Evolutionary conservation across 1,284 basidiomycete species (phyloP).

Genomic region (Ustilago esculenta): DNA sequence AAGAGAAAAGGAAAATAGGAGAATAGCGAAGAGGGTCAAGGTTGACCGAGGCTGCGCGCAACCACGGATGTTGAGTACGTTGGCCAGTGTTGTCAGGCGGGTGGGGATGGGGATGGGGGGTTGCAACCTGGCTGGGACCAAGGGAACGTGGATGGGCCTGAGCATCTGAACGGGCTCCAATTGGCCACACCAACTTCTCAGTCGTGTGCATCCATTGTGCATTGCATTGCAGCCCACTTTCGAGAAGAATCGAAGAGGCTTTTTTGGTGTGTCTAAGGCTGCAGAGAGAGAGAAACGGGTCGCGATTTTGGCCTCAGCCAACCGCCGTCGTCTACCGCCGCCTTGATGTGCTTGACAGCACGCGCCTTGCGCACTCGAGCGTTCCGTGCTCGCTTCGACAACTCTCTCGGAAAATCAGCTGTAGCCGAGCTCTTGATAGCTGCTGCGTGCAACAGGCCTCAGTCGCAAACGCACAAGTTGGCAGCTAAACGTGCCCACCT

Average conservation of each 20-base stretch:
- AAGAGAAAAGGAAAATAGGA: not conserved
- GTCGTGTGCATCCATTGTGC: not conserved
- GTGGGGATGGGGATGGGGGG: no score
- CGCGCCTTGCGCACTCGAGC: slow-evolving; percentile 10
- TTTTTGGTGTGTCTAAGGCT: not conserved
- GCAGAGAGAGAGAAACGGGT: no score
- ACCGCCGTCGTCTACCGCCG: slow-evolving; percentile 11
- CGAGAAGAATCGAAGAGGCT: not conserved
- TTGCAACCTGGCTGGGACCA: no score
- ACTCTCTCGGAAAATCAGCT: not conserved
- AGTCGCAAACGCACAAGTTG: not conserved
- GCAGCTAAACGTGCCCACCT: not conserved
- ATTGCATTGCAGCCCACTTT: slow-evolving; percentile 16
- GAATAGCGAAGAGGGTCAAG: no score
- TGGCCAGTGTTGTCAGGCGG: no score
- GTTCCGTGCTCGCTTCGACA: slow-evolving; percentile 32
- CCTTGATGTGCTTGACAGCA: not conserved
- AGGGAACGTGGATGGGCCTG: no score
- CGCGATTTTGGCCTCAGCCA: no score
- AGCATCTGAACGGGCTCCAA: no score
- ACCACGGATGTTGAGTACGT: no score
- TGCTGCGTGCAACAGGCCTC: no score
- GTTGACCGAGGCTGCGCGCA: no score
- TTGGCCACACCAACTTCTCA: no score
- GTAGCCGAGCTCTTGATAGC: slow-evolving; percentile 24